These are phyloP conservation scores for Trichoderma hamatum DNA, from an alignment of 2,329 filamentous ascomycete genomes.

Conservation along the genomic window DNA sequence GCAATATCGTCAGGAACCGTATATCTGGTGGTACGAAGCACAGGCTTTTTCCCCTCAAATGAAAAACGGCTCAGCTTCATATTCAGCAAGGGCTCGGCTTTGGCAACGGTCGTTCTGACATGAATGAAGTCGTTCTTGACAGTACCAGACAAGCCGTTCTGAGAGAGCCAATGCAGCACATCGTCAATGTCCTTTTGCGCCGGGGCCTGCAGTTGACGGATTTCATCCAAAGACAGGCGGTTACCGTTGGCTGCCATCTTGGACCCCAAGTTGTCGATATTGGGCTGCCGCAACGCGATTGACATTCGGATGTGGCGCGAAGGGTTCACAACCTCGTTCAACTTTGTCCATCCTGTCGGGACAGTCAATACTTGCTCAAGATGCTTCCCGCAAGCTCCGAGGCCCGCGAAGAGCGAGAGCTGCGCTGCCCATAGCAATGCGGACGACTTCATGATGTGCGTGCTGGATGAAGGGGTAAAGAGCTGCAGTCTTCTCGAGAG, in stretches of 20 bases:
- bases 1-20: constrained; percentile 46
- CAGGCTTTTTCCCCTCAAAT: constrained; percentile 42
- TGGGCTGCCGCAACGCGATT: constrained; percentile 40
- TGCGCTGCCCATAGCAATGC: constrained; percentile 27
- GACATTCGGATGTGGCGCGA: constrained; percentile 37
- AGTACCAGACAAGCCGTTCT: constrained; percentile 42
- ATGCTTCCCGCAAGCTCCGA: constrained; percentile 32
- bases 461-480: not conserved
- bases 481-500: not conserved
- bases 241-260: constrained; percentile 32
- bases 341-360: constrained; percentile 39
- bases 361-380: constrained; percentile 37
- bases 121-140: constrained; percentile 47
- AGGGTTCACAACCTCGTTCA: constrained; percentile 32
- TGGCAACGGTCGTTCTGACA: constrained; percentile 45
- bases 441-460: constrained; percentile 27
- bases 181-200: constrained; percentile 38
- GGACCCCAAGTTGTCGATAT: constrained; percentile 35
- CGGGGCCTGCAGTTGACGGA: constrained; percentile 43
- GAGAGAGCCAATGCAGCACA: constrained; percentile 48
- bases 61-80: constrained; percentile 48
- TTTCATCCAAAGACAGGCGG: constrained; percentile 43
- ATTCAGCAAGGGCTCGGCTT: constrained; percentile 46
- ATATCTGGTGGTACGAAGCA: constrained; percentile 51
- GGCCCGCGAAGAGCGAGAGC: constrained; percentile 34